Evolutionary conservation across 257 asterid species (phyloP), one percentile per base, ranked within the genome.

Genomic region (Scutellaria barbata): DNA sequence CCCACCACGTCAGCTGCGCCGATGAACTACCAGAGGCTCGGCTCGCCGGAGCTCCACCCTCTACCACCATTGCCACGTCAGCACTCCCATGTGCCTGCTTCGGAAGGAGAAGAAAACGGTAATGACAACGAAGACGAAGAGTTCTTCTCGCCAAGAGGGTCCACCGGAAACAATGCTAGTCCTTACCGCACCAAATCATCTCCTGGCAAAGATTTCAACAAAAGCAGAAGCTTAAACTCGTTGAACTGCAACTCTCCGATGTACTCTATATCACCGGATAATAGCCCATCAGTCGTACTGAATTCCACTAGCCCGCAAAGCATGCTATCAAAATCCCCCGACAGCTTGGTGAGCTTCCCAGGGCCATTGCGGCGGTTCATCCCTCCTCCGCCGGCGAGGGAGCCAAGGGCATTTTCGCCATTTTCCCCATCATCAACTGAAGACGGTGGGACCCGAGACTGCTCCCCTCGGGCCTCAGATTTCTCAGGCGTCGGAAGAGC

Each of bases 31-130:
- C 90, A 80, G 8, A 59, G 82, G 37, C 81, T 86, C 7, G 94
- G 88, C 45, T 93, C 98, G 14, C 98, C 98, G 72, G 98, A 93
- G 79, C 96, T 93, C 72, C 92, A 51, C 37, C 97, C 98, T 1
- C 87, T 93, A 18, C 98, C 98, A 2, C 97, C 98, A 3, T 60
- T 90, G 35, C 95, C 98, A 0, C 96, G 96, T 2, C 91, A 86
- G 60, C 84, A 80, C 22, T 77, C 83, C 14, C 63, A 39, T 6
- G 47, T 33, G 37, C 50, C 37, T 46, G 72, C 81, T 3, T 14
- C 76, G 4, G 76, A 70, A 17, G 86, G 68, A 12, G 80, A 78
- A 42, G 22, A 22, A 4, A 3, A 30, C 4, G 77, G 76, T 5
- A 76, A 87, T 2, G 81, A 78, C 9, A 8, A 48, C 50, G 61